These are phyloP conservation scores for Colletotrichum caudatum DNA, from an alignment of 2,329 filamentous ascomycete genomes.

Conservation along the genomic window DNA sequence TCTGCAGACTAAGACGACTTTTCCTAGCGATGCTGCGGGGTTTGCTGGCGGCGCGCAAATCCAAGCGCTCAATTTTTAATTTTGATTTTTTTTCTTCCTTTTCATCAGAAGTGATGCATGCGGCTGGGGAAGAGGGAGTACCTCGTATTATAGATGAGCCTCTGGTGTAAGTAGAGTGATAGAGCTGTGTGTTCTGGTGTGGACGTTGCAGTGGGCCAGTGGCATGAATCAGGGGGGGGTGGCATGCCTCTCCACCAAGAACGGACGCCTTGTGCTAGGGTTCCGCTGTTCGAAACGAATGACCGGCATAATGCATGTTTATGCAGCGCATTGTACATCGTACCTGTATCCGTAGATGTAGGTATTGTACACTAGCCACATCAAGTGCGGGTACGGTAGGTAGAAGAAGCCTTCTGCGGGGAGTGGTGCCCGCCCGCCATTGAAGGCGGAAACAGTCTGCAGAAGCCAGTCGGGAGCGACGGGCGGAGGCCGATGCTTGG, in stretches of 20 bases:
- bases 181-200: conserved; percentile 19
- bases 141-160: conserved; percentile 11
- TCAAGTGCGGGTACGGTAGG: conserved; percentile 6
- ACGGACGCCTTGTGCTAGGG: conserved; percentile 30
- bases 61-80: conserved; percentile 12
- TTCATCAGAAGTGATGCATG: background rate
- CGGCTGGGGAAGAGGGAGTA: background rate
- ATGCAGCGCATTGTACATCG: conserved; percentile 17
- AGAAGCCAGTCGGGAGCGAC: conserved; percentile 5
- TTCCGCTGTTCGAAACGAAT: conserved; percentile 28
- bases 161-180: background rate
- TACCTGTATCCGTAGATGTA: too few relatives aligned
- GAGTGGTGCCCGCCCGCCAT: background rate
- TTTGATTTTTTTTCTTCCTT: too few relatives aligned
- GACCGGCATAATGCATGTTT: conserved; percentile 36
- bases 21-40: conserved; percentile 23
- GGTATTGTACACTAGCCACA: background rate
- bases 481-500: background rate
- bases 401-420: background rate
- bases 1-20: background rate
- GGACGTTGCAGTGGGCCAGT: conserved; percentile 14
- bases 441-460: conserved; percentile 34
- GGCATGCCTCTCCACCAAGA: conserved; percentile 10
- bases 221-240: conserved; percentile 38
- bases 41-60: conserved; percentile 13